A percentile compares a stretch with the other conserved stretches of the same genome.
These are phyloP conservation scores for Phascolomyces articulosus DNA, from an alignment of 371 early-diverging fungal species.

Conservation along the genomic window DNA sequence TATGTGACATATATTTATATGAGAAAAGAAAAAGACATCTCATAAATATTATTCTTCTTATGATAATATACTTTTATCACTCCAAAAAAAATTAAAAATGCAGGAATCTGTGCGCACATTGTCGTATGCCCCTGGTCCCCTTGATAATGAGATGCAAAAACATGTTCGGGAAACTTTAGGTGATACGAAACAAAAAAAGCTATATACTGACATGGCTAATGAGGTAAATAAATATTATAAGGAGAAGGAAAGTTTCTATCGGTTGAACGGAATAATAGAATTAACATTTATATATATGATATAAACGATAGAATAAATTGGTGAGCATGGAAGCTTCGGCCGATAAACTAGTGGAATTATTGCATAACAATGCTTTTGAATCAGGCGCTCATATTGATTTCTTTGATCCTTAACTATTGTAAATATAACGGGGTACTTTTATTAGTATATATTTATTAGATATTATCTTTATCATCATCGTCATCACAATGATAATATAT, in stretches of 20 bases:
- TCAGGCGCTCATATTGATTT: conserved; percentile 87
- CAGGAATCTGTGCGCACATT: conserved; percentile 56
- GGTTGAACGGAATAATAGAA: conserved; percentile 4
- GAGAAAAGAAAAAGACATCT: no score
- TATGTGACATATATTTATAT: no score
- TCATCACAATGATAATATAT: no score
- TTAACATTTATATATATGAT: no score
- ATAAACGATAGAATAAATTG: conserved; percentile 56
- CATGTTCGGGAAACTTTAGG: conserved; percentile 75
- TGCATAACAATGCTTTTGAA: conserved; percentile 57
- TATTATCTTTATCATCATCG: no score
- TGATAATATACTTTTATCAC: neutral
- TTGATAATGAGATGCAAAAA: conserved; percentile 89
- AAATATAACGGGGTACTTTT: neutral
- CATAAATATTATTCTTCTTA: no score
- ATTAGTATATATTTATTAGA: no score
- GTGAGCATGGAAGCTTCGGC: conserved; percentile 79
- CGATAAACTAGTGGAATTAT: conserved; percentile 54
- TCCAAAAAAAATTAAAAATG: neutral
- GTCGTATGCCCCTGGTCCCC: conserved; percentile 92
- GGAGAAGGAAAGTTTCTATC: neutral
- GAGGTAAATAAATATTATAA: conserved; percentile 34
- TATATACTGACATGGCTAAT: conserved; percentile 66
- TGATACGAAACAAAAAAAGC: conserved; percentile 64
- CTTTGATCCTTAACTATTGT: conserved; percentile 59